These are phyloP conservation scores for Penicillium pancosmium DNA, from an alignment of 495 filamentous ascomycete species.

Conservation along the genomic window DNA sequence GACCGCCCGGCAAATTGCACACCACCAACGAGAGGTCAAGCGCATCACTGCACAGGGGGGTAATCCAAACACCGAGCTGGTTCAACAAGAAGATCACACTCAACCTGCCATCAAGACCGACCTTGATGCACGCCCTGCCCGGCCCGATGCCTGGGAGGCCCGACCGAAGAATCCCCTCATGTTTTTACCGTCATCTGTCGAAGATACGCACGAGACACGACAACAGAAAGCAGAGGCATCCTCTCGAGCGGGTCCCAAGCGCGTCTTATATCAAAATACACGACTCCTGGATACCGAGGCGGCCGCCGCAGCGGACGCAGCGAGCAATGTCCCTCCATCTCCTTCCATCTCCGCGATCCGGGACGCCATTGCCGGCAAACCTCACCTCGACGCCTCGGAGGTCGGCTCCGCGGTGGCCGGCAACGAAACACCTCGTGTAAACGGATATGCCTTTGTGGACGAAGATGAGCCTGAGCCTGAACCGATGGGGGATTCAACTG, in stretches of 20 bases:
- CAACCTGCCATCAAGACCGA: slow-evolving; percentile 58
- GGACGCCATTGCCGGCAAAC: slow-evolving; percentile 81
- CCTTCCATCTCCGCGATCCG: slow-evolving; percentile 84
- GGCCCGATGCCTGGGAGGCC: slow-evolving; percentile 74
- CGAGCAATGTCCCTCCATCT: slow-evolving; percentile 58
- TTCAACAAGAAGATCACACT: slow-evolving; percentile 19
- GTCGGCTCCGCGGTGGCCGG: slow-evolving; percentile 54
- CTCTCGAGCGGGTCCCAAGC: slow-evolving; percentile 75
- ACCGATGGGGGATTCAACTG: background rate
- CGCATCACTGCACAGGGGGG: slow-evolving; percentile 54
- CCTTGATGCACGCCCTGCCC: slow-evolving; percentile 71
- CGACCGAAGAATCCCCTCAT: slow-evolving; percentile 82
- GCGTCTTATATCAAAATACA: slow-evolving; percentile 84
- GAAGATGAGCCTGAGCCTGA: slow-evolving; percentile 66
- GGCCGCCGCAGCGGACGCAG: slow-evolving; percentile 32
- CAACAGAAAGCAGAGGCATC: slow-evolving; percentile 66
- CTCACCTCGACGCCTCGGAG: slow-evolving; percentile 66
- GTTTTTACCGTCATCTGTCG: slow-evolving; percentile 73
- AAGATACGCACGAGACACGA: slow-evolving; percentile 66
- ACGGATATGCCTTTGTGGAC: slow-evolving; percentile 93
- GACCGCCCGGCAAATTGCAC: slow-evolving; percentile 80
- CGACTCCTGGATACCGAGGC: slow-evolving; percentile 52
- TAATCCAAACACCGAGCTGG: slow-evolving; percentile 46
- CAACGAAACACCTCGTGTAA: slow-evolving; percentile 84
- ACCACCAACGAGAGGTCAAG: slow-evolving; percentile 68